phyloP scores from a whole-genome alignment of 164 flowering plant species.

The Magnolia changhungtana region DNA sequence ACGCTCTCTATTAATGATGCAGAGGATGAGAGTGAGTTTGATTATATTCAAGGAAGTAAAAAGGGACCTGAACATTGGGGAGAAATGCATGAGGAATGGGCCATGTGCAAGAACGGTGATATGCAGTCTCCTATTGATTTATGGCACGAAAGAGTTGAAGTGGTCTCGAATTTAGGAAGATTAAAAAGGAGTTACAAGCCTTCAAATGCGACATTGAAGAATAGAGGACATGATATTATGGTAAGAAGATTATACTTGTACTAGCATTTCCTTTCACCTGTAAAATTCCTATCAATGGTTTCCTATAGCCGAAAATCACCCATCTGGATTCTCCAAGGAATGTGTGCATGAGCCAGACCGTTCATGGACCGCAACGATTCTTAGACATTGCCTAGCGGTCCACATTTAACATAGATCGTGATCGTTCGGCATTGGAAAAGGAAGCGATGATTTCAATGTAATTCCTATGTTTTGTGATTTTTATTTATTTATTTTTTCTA shows the following conservation, averaged over 20 bases:
- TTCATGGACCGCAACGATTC: neutral
- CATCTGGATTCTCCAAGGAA: no score
- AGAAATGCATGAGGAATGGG: slow-evolving; percentile 46
- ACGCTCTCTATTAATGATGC: slow-evolving; percentile 13
- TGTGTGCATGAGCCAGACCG: neutral
- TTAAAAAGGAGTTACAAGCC: slow-evolving; percentile 38
- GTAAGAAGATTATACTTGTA: slow-evolving; percentile 17
- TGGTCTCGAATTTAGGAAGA: slow-evolving; percentile 29
- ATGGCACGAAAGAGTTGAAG: slow-evolving; percentile 30
- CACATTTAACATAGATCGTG: neutral
- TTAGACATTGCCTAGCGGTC: neutral
- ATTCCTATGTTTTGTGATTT: neutral
- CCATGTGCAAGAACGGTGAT: slow-evolving; percentile 35
- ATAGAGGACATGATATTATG: slow-evolving; percentile 58
- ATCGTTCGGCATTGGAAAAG: neutral
- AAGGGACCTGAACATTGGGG: slow-evolving; percentile 57
- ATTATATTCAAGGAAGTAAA: slow-evolving; percentile 25
- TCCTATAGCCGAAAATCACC: no score
- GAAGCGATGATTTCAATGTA: neutral
- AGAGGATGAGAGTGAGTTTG: slow-evolving; percentile 56
- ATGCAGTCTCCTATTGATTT: slow-evolving; percentile 78
- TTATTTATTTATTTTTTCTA: neutral
- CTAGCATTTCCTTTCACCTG: no score
- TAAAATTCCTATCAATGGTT: no score
- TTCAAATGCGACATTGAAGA: slow-evolving; percentile 36